These are phyloP conservation scores for Psilocybe azurescens DNA, from an alignment of 768 basidiomycete species.

Conservation along the genomic window DNA sequence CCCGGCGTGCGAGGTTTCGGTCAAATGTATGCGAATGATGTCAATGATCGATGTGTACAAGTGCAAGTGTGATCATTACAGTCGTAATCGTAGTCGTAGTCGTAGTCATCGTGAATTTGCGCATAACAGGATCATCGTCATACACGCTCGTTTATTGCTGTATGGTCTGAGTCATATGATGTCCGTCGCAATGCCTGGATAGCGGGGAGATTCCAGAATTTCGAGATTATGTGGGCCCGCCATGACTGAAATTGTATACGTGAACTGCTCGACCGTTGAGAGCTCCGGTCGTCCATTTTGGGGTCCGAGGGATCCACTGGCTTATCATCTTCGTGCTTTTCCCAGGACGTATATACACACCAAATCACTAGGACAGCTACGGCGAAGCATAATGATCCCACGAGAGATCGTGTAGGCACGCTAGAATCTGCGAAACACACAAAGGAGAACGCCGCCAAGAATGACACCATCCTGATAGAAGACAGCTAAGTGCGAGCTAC, in stretches of 20 bases:
- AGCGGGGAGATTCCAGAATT: constrained; percentile 36
- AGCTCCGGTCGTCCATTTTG: not conserved
- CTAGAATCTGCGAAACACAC: constrained; percentile 24
- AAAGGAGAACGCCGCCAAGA: constrained; percentile 25
- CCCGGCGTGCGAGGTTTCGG: too few species aligned
- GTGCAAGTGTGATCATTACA: not conserved
- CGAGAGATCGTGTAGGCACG: constrained; percentile 13
- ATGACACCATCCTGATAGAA: constrained; percentile 26
- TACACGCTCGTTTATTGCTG: constrained; percentile 1
- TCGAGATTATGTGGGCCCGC: constrained; percentile 24
- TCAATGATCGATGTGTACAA: too few species aligned
- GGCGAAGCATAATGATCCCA: constrained; percentile 7
- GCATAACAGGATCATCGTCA: not conserved
- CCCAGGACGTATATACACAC: constrained; percentile 52
- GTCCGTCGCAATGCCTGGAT: not conserved
- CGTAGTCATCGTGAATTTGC: not conserved
- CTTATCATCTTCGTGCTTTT: constrained; percentile 19
- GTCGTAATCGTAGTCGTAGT: not conserved
- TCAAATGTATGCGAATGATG: too few species aligned
- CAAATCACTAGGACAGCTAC: constrained; percentile 40
- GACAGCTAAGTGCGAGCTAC: not conserved
- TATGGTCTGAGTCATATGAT: constrained; percentile 8
- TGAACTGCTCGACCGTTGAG: not conserved
- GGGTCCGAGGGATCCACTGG: not conserved
- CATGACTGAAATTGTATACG: not conserved